Evolutionary conservation across 306 rosid genomes (phyloP).

Genomic region (Vigna mungo): DNA sequence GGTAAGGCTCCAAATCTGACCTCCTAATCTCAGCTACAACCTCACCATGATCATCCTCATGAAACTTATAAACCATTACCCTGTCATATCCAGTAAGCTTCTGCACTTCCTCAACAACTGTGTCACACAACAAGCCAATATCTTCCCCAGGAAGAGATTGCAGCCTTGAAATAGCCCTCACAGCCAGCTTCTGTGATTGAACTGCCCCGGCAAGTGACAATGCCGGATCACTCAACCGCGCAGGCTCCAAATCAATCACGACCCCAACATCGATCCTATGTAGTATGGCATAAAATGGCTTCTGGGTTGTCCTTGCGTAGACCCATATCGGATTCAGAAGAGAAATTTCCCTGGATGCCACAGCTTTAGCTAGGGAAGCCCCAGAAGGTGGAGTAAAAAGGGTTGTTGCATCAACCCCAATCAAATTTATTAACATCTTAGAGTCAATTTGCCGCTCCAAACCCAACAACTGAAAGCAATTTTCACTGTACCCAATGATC

Average conservation of each 20-base stretch:
- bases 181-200: slow-evolving; percentile 85
- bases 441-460: slow-evolving; percentile 44
- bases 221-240: slow-evolving; percentile 67
- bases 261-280: slow-evolving; percentile 87
- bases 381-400: slow-evolving; percentile 75
- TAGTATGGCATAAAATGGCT: slow-evolving; percentile 79
- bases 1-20: slow-evolving; percentile 74
- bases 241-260: slow-evolving; percentile 88
- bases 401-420: slow-evolving; percentile 71
- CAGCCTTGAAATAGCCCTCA: slow-evolving; percentile 81
- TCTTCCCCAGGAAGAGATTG: slow-evolving; percentile 84
- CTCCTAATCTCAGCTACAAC: slow-evolving; percentile 81
- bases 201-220: slow-evolving; percentile 80
- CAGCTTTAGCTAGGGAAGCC: slow-evolving; percentile 66
- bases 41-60: slow-evolving; percentile 92
- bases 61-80: slow-evolving; percentile 89
- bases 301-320: slow-evolving; percentile 59
- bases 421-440: slow-evolving; percentile 37
- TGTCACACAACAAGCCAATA: slow-evolving; percentile 67
- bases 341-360: slow-evolving; percentile 62
- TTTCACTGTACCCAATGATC: slow-evolving; percentile 71
- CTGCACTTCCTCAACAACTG: slow-evolving; percentile 76
- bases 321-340: slow-evolving; percentile 80
- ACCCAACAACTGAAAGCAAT: slow-evolving; percentile 71
- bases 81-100: slow-evolving; percentile 88